Percentiles rank a stretch among this genome's conserved stretches.
phyloP scores from a whole-genome alignment of 495 filamentous ascomycete species.

The Xylaria castorea region DNA sequence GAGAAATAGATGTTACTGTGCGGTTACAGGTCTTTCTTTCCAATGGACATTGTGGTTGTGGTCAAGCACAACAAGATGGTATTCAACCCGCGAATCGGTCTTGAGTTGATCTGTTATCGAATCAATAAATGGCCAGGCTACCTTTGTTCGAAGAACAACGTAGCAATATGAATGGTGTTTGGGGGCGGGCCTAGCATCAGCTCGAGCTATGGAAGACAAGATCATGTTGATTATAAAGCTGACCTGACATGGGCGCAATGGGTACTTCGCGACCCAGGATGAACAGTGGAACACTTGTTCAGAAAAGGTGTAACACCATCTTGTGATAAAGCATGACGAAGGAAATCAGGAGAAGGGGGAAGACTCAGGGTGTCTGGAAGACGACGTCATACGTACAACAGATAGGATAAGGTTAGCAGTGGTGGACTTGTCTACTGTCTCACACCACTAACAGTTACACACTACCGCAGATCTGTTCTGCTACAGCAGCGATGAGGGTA shows the following conservation, averaged over 20 bases:
- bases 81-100: not conserved
- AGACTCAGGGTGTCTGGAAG: not conserved
- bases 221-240: not conserved
- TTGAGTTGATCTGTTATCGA: not conserved
- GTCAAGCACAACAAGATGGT: not conserved
- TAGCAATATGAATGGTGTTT: not conserved
- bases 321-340: not conserved
- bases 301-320: constrained; percentile 3
- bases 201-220: not conserved
- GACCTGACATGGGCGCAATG: not conserved
- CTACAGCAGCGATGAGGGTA: not conserved
- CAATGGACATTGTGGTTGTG: constrained; percentile 12
- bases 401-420: not conserved
- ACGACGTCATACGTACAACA: constrained; percentile 29
- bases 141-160: not conserved
- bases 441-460: constrained; percentile 7
- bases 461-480: not conserved
- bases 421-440: constrained; percentile 10
- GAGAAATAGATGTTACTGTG: not conserved
- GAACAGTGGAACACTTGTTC: constrained; percentile 16
- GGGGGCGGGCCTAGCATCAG: not conserved
- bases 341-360: constrained; percentile 9
- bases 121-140: not conserved
- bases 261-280: not conserved
- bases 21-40: not conserved